Conservation (phyloP, 306 rosid genomes). For the Lagenaria siceraria region DNA sequence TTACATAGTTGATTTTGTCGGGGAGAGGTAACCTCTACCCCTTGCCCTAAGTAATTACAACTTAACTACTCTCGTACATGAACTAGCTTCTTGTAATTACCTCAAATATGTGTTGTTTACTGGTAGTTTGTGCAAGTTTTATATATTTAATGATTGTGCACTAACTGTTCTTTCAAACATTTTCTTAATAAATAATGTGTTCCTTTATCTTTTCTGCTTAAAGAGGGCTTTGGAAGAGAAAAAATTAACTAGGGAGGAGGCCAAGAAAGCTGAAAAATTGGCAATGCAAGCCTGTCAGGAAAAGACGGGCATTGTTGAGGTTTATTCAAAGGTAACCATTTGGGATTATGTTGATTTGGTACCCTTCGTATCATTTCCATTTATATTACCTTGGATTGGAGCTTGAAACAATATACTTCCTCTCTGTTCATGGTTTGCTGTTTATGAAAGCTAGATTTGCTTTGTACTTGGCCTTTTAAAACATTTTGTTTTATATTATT, state of each 20-base stretch:
- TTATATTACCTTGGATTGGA: neutral
- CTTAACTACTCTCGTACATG: too few species aligned
- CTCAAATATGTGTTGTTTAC: too few species aligned
- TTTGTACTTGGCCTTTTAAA: neutral
- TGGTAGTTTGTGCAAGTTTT: neutral
- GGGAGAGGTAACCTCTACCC: too few species aligned
- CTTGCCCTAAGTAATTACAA: too few species aligned
- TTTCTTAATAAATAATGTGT: neutral
- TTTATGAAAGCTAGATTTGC: neutral
- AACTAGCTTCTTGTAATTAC: too few species aligned
- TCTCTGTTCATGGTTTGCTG: neutral
- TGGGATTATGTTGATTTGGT: neutral
- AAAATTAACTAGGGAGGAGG: conserved; percentile 62
- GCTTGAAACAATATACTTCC: neutral
- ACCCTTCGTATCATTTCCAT: neutral
- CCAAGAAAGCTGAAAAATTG: conserved; percentile 51
- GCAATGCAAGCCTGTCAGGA: conserved; percentile 69
- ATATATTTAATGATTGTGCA: neutral
- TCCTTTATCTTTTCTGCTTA: conserved; percentile 9
- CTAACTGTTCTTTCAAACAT: neutral
- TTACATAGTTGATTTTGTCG: too few species aligned
- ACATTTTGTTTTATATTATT: neutral
- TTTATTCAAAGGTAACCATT: conserved; percentile 58
- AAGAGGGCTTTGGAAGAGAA: conserved; percentile 83
- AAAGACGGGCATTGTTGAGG: conserved; percentile 47